Conservation (phyloP, 305 asterid species). For the Lippia alba region DNA sequence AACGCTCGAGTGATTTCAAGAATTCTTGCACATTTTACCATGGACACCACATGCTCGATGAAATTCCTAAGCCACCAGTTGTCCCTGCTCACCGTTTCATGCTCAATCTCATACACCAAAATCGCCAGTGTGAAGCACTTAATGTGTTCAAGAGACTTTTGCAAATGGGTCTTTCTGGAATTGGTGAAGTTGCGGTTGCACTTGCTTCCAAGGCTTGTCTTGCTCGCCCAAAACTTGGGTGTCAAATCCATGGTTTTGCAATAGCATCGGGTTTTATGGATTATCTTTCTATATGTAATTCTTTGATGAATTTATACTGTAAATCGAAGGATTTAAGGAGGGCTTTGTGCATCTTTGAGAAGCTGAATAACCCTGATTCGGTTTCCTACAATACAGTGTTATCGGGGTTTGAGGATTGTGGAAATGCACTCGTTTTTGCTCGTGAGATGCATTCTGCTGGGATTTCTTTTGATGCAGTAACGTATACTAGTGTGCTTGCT, state of each 20-base stretch:
- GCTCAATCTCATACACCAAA: constrained; percentile 60
- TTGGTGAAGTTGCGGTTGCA: constrained; percentile 69
- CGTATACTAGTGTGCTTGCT: constrained; percentile 66
- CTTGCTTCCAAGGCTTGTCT: constrained; percentile 72
- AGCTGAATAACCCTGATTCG: constrained; percentile 61
- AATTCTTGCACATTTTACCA: constrained; percentile 36
- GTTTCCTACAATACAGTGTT: constrained; percentile 79
- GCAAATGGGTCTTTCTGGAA: constrained; percentile 52
- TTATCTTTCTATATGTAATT: constrained; percentile 64
- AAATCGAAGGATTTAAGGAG: constrained; percentile 51
- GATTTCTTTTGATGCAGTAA: constrained; percentile 66
- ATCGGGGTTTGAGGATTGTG: constrained; percentile 66
- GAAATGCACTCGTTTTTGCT: constrained; percentile 62
- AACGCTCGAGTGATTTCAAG: not conserved
- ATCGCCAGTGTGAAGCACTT: constrained; percentile 56
- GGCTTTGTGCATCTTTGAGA: constrained; percentile 56
- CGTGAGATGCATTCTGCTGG: constrained; percentile 60
- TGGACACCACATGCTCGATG: constrained; percentile 63
- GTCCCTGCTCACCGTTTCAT: constrained; percentile 53
- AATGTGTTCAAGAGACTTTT: constrained; percentile 57
- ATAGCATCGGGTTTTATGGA: constrained; percentile 48
- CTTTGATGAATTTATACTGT: constrained; percentile 80
- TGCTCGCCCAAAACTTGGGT: constrained; percentile 53
- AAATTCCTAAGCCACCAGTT: constrained; percentile 52
- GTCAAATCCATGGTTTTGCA: constrained; percentile 72